Evolutionary conservation across 2,329 filamentous ascomycete species (phyloP), one percentile per base, ranked within the genome.

Genomic region (Akanthomyces dipterigenus): DNA sequence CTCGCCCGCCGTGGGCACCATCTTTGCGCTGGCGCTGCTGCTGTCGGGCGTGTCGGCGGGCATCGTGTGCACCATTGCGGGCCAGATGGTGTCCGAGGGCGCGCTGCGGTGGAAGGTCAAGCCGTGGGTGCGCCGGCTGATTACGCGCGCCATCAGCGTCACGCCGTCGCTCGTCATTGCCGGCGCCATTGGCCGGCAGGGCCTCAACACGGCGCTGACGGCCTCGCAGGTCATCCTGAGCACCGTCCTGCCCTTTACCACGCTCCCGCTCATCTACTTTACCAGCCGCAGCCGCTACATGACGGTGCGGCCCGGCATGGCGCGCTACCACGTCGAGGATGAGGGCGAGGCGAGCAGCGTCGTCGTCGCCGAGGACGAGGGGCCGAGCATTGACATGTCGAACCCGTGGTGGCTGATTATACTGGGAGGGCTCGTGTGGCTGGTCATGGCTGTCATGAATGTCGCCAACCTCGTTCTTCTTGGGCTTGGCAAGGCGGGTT

Each of bases 31-130:
- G 2, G 90, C 91, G 0, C 77, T 96, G 1, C 81, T 96, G 0
- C 82, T 96, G 0, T 93, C 88, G 0, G 91, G 91, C 9, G 82
- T 91, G 14, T 90, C 87, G 0, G 91, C 91, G 0, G 91, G 91
- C 6, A 90, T 96, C 40, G 88, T 96, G 2, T 96, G 91, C 76
- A 96, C 92, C 1, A 95, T 96, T 66, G 84, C 91, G 0, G 91
- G 91, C 0, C 91, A 96, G 72, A 95, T 96, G 87, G 88, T 96
- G 24, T 88, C 86, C 64, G 91, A 96, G 72, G 91, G 91, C 7
- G 90, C 91, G 63, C 73, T 96, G 49, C 84, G 85, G 51, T 92
- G 90, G 89, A 84, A 76, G 5, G 74, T 93, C 36, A 80, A 80
- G 63, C 91, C 91, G 0, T 96, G 91, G 91, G 69, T 93, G 11